Evolutionary conservation across 352 stramenopile genomes (phyloP), one percentile per base, ranked within the genome.

Genomic region (Globisporangium acanthophoron): DNA sequence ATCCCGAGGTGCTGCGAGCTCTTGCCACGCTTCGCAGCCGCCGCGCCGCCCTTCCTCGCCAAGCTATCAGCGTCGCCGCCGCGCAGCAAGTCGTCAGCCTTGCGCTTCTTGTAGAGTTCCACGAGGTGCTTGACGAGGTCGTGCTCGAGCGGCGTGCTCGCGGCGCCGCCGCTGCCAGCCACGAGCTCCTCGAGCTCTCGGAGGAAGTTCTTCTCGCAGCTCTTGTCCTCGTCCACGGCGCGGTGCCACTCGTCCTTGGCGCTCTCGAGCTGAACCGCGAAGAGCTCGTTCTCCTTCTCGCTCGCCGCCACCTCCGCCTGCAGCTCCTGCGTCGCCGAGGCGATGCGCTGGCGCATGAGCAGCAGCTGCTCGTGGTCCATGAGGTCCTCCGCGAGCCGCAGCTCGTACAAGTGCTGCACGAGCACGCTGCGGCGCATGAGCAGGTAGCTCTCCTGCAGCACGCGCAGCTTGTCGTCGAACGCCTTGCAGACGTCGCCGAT

Each of bases 391-490:
- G 62, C 72, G 16, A 96, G 75, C 13, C 85, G 76, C 9, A 85
- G 60, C 35, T 78, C 61, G 58, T 95, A 95, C 21, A 90, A 54
- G 45, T 94, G 76, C 69, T 94, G 86, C 31, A 78, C 71, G 12
- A 88, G 57, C 24, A 85, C 65, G 31, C 58, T 65, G 15, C 70
- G 70, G 6, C 76, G 70, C 47, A 90, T 77, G 3, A 59, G 56
- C 47, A 84, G 58, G 56, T 91, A 93, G 11, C 69, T 59, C n/a
- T 89, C 65, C 13, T 71, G 69, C 29, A 96, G 53, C 6, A 58
- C 67, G 9, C 74, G 68, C 3, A 98, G 59, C 53, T 84, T 87
- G 20, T 97, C 87, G 64, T 97, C 90, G 52, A 97, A 97, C 0
- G 54, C 70, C 29, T 73, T 71, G 54, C 85, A 85, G 40, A 96